Evolutionary conservation across 352 stramenopile genomes (phyloP).

Genomic region (Hyaloperonospora arabidopsidis): DNA sequence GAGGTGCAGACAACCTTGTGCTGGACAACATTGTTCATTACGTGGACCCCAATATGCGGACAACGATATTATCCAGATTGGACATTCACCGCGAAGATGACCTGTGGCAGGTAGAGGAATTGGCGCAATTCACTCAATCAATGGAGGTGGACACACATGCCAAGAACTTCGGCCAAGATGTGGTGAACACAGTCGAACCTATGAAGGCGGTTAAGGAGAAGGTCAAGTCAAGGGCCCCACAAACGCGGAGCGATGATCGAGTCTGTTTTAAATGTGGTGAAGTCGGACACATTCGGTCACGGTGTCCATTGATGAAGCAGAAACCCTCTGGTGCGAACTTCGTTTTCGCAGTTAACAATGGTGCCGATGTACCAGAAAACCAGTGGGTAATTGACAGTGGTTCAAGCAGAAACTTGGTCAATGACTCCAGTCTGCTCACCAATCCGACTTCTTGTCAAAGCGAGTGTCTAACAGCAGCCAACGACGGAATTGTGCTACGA

Average conservation of each 20-base stretch:
- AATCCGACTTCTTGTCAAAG: background rate
- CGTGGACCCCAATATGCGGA: background rate
- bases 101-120: background rate
- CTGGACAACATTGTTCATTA: no score
- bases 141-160: background rate
- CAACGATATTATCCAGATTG: background rate
- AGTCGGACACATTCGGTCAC: background rate
- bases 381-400: background rate
- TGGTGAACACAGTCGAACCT: background rate
- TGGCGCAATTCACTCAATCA: background rate
- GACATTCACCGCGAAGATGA: background rate
- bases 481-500: background rate
- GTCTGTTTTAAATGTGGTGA: background rate
- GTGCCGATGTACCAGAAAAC: background rate
- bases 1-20: no score
- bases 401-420: background rate
- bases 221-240: background rate
- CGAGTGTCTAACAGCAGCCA: background rate
- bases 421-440: background rate
- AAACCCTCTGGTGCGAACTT: background rate
- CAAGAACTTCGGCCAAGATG: background rate
- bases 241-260: background rate
- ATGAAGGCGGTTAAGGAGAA: background rate
- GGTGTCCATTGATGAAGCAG: background rate
- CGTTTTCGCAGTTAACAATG: background rate